Evolutionary conservation across 164 flowering plant genomes (phyloP).

Genomic region (Chimonanthus salicifolius): DNA sequence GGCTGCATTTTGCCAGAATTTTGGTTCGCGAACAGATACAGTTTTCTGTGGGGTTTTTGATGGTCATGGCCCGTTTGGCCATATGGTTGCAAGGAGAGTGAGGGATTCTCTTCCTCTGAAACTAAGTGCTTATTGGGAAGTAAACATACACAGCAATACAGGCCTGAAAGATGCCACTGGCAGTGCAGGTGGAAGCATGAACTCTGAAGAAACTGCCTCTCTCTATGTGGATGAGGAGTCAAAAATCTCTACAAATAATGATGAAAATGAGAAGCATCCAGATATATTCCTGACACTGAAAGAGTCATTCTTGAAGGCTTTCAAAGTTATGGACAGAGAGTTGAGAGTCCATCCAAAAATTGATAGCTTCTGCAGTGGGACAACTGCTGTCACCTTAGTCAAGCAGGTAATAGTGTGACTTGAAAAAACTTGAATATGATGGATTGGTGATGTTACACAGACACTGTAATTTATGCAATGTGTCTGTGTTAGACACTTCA

Average conservation of each 20-base stretch:
- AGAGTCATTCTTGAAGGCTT: slow-evolving; percentile 89
- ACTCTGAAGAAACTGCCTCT: slow-evolving; percentile 52
- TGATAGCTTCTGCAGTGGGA: slow-evolving; percentile 96
- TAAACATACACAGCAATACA: slow-evolving; percentile 45
- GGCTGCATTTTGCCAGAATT: slow-evolving; percentile 50
- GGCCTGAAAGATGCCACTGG: slow-evolving; percentile 50
- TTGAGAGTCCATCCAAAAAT: slow-evolving; percentile 53
- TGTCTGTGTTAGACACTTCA: too few species aligned
- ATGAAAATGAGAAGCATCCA: slow-evolving; percentile 51
- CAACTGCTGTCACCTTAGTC: slow-evolving; percentile 90
- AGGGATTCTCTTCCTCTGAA: slow-evolving; percentile 89
- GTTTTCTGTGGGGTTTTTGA: slow-evolving; percentile 98
- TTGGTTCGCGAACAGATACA: slow-evolving; percentile 83
- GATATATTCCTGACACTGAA: slow-evolving; percentile 62
- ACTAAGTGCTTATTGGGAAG: slow-evolving; percentile 86
- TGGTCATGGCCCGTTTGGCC: slow-evolving; percentile 98
- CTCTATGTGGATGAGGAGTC: slow-evolving; percentile 55
- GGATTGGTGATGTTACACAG: too few species aligned
- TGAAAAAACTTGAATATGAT: not conserved
- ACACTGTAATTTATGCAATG: too few species aligned
- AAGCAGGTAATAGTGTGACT: slow-evolving; percentile 60
- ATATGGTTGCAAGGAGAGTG: slow-evolving; percentile 92
- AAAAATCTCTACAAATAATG: slow-evolving; percentile 40
- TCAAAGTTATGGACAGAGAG: slow-evolving; percentile 87
- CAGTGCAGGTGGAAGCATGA: slow-evolving; percentile 48